A percentile compares a stretch with the other conserved stretches of the same genome.
Conservation (phyloP, 306 rosid species). For the Luffa aegyptiaca region DNA sequence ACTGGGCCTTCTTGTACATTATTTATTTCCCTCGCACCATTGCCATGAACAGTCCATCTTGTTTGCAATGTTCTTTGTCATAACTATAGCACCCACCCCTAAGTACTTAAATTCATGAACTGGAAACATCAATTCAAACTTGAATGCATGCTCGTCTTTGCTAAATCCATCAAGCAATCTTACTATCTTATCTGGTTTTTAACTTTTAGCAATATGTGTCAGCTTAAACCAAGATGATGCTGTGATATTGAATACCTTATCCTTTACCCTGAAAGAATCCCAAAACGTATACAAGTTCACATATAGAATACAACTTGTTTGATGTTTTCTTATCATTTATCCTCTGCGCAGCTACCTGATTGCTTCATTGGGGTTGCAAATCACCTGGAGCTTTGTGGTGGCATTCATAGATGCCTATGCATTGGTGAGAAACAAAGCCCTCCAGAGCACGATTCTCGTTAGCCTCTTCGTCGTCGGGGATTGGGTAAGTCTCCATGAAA, state of each 20-base stretch:
- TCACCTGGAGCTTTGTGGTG: slow-evolving; percentile 69
- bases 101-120: neutral
- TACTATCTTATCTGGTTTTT: too few relatives aligned
- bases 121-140: neutral
- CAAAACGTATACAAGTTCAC: neutral
- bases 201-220: neutral
- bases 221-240: neutral
- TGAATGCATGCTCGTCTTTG: neutral
- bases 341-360: slow-evolving; percentile 53
- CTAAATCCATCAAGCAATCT: neutral
- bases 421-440: slow-evolving; percentile 50
- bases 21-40: neutral
- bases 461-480: slow-evolving; percentile 88
- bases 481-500: slow-evolving; percentile 59
- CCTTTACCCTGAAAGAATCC: neutral
- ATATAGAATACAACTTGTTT: neutral
- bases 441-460: slow-evolving; percentile 55
- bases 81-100: neutral
- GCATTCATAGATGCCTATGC: slow-evolving; percentile 68
- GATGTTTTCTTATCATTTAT: slow-evolving; percentile 11
- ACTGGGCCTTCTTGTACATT: neutral
- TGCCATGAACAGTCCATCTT: neutral
- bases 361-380: slow-evolving; percentile 86
- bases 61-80: neutral
- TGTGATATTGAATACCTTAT: neutral